Evolutionary conservation across 2,329 filamentous ascomycete species (phyloP).

Genomic region (Allantophomopsis cytisporea): DNA sequence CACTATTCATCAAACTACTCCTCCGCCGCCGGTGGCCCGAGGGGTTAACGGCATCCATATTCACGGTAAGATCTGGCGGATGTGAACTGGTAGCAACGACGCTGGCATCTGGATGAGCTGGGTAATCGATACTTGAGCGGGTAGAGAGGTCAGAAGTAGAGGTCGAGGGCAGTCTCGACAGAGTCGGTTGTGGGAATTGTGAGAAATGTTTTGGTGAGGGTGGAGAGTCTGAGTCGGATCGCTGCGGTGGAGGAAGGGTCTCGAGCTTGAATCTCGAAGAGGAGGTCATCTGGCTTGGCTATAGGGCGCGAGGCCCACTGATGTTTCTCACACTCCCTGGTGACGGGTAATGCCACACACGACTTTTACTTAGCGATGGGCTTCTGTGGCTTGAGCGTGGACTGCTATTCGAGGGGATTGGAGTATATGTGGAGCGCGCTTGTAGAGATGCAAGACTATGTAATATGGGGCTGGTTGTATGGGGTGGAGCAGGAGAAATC

Average conservation of each 20-base stretch:
- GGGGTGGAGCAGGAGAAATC: too few relatives aligned
- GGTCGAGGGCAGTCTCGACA: slow-evolving; percentile 7
- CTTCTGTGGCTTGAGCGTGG: too few relatives aligned
- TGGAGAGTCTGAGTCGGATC: not conserved
- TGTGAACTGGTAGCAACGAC: slow-evolving; percentile 3
- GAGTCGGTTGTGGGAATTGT: not conserved
- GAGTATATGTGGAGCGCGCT: too few relatives aligned
- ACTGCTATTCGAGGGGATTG: too few relatives aligned
- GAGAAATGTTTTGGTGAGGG: not conserved
- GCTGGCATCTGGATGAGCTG: slow-evolving; percentile 9
- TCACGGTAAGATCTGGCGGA: slow-evolving; percentile 7
- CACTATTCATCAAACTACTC: slow-evolving; percentile 16
- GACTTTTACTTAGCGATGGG: too few relatives aligned
- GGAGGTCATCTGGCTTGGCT: too few relatives aligned
- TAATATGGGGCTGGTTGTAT: too few relatives aligned
- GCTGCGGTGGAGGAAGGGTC: not conserved
- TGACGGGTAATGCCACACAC: too few relatives aligned
- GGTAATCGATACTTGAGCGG: slow-evolving; percentile 5
- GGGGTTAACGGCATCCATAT: slow-evolving; percentile 9
- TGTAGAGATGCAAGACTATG: too few relatives aligned
- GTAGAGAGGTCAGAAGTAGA: slow-evolving; percentile 5
- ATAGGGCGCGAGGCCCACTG: too few relatives aligned
- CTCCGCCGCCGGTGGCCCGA: slow-evolving; percentile 16
- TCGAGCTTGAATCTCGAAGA: not conserved
- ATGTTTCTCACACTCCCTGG: too few relatives aligned